A percentile compares a stretch with the other conserved stretches of the same genome.
Conservation (phyloP, 208 protist genomes). For the Acanthamoeba quina region DNA sequence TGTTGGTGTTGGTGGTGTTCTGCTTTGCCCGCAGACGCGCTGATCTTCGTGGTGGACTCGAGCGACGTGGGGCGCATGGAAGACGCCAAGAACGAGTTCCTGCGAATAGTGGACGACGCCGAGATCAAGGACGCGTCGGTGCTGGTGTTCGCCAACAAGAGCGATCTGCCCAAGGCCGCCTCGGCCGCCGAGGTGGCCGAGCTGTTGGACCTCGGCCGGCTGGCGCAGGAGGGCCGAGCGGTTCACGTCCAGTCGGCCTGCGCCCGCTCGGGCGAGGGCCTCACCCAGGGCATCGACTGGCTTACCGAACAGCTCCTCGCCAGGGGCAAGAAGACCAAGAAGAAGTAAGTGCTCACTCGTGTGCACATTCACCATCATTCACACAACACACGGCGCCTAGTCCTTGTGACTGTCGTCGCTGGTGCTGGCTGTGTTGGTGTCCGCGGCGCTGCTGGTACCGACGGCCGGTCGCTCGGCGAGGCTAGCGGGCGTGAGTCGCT, state of each 20-base stretch:
- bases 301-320: constrained; percentile 83
- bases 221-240: constrained; percentile 95
- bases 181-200: constrained; percentile 97
- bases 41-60: constrained; percentile 98
- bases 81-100: constrained; percentile 94
- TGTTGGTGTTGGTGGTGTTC: neutral
- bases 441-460: neutral
- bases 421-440: neutral
- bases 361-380: neutral
- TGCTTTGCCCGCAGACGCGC: constrained; percentile 87
- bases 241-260: constrained; percentile 97
- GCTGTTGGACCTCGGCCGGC: constrained; percentile 95
- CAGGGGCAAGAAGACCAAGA: neutral
- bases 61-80: constrained; percentile 96
- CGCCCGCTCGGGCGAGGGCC: constrained; percentile 96
- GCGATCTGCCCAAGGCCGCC: constrained; percentile 98
- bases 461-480: too few species aligned
- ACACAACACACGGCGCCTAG: neutral
- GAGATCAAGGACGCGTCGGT: constrained; percentile 97
- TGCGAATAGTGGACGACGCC: constrained; percentile 97
- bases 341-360: neutral
- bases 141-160: constrained; percentile 99
- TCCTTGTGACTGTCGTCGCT: neutral
- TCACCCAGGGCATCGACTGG: constrained; percentile 98
- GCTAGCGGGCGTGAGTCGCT: neutral